Conservation (phyloP, 2,329 filamentous ascomycete genomes). For the Claviceps lovelessii region DNA sequence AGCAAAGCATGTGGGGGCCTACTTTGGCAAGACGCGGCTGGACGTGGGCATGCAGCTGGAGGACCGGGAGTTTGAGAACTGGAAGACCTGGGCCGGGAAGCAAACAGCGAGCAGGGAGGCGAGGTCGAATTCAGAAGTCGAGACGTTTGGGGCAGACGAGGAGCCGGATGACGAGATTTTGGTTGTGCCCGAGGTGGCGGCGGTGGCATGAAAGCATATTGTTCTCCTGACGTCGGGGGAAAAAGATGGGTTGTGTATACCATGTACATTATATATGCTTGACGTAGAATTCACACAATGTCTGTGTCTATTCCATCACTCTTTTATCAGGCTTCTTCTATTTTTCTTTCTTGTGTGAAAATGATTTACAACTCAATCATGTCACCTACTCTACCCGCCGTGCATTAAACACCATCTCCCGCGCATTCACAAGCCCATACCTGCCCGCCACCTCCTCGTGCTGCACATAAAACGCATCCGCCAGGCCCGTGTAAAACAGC, state of each 20-base stretch:
- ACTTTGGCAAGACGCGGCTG: constrained; percentile 65
- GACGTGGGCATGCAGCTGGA: constrained; percentile 75
- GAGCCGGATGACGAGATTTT: constrained; percentile 13
- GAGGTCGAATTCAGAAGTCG: constrained; percentile 27
- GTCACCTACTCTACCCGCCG: constrained; percentile 11
- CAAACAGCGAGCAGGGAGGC: constrained; percentile 29
- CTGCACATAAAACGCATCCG: constrained; percentile 72
- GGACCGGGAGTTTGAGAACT: constrained; percentile 63
- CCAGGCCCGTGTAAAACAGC: constrained; percentile 47
- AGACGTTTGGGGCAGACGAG: constrained; percentile 26
- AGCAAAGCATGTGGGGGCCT: constrained; percentile 69
- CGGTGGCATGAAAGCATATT: constrained; percentile 4
- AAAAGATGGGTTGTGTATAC: constrained; percentile 8
- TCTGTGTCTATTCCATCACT: background rate
- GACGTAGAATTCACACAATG: background rate
- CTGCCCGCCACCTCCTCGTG: constrained; percentile 49
- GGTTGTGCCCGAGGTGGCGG: background rate
- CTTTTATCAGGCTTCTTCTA: background rate
- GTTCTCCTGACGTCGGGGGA: background rate
- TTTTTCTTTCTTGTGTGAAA: background rate
- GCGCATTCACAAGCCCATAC: constrained; percentile 24
- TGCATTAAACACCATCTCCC: constrained; percentile 27
- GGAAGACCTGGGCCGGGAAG: constrained; percentile 63
- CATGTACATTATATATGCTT: constrained; percentile 11
- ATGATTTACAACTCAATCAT: background rate